Conservation (phyloP, 257 asterid species). For the Fraxinus excelsior region DNA sequence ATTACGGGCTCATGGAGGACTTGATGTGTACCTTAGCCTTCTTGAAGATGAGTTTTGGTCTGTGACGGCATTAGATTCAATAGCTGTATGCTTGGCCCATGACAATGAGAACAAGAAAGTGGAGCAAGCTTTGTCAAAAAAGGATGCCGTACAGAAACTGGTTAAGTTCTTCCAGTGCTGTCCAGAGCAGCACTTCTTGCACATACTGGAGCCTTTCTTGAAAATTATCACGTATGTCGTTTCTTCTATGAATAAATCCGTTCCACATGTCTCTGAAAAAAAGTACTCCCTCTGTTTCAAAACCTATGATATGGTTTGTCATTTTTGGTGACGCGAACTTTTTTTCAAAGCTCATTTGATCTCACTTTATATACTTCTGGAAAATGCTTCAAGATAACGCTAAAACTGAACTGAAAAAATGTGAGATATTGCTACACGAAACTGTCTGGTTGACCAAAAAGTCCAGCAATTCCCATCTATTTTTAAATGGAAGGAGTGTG, state of each 20-base stretch:
- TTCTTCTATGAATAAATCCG: constrained; percentile 5
- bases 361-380: background rate
- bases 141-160: constrained; percentile 91
- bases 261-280: background rate
- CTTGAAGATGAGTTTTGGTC: constrained; percentile 95
- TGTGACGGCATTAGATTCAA: constrained; percentile 95
- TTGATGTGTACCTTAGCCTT: constrained; percentile 92
- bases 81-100: constrained; percentile 97
- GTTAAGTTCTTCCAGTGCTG: constrained; percentile 89
- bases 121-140: constrained; percentile 85
- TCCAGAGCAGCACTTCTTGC: constrained; percentile 93
- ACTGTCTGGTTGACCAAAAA: background rate
- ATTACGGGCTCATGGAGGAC: constrained; percentile 96
- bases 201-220: constrained; percentile 95
- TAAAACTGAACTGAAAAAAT: background rate
- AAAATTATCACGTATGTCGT: constrained; percentile 88
- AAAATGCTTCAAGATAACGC: background rate
- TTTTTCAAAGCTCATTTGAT: background rate
- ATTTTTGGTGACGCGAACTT: background rate
- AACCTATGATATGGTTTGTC: background rate
- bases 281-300: background rate
- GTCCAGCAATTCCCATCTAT: background rate
- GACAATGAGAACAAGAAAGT: constrained; percentile 92
- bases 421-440: background rate
- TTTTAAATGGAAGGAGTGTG: background rate